Evolutionary conservation across 192 early-diverging fungal genomes (phyloP).

Genomic region (Backusella circina): DNA sequence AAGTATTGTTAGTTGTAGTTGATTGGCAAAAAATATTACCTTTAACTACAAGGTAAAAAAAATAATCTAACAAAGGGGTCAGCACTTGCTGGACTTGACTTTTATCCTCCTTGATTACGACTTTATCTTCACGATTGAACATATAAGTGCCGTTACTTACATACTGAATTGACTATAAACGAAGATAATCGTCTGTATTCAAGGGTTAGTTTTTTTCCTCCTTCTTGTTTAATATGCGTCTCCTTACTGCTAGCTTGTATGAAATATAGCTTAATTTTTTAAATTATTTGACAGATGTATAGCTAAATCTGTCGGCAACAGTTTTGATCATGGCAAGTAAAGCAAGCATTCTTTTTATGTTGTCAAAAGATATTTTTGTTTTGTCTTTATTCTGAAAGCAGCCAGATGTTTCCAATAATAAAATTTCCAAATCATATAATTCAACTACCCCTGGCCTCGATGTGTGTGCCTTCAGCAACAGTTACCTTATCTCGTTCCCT

Average conservation of each 20-base stretch:
- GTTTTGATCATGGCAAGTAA: constrained; percentile 1
- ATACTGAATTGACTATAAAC: background rate
- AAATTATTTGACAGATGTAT: background rate
- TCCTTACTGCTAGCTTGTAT: background rate
- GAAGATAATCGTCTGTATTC: constrained; percentile 2
- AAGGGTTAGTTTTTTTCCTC: background rate
- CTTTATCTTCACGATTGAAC: background rate
- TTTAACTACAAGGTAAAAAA: constrained; percentile 1
- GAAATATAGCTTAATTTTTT: background rate
- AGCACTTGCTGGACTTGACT: background rate
- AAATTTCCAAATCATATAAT: background rate
- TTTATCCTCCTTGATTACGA: background rate
- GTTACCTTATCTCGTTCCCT: too few species aligned
- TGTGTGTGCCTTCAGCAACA: too few species aligned
- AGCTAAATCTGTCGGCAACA: background rate
- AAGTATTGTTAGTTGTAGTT: background rate
- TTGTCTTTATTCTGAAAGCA: background rate
- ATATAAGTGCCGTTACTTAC: background rate
- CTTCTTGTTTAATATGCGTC: background rate
- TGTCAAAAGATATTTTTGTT: background rate
- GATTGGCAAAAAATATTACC: background rate
- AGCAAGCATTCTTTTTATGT: background rate
- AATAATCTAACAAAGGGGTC: background rate
- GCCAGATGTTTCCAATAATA: background rate
- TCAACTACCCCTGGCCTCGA: background rate